Evolutionary conservation across 768 basidiomycete genomes (phyloP), one percentile per base, ranked within the genome.

Genomic region (Brasilioporus rufonigricans): DNA sequence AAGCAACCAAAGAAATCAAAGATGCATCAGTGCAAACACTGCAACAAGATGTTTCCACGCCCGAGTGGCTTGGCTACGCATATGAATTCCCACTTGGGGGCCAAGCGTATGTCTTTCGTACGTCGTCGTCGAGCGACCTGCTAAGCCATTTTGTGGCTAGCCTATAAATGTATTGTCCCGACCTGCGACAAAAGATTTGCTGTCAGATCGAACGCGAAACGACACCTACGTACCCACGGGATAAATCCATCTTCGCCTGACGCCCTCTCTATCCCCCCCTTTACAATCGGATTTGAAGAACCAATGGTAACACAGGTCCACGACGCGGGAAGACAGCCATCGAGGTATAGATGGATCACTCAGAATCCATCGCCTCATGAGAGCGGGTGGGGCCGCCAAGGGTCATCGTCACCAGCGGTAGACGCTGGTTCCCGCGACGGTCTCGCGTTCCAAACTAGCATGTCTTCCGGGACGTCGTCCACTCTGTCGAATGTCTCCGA

Each of bases 171-270:
- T 63, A 77, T 72, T 0, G 82, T 84, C 46, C 73, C 79, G 14
- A 76, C 77, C 32, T 92, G 90, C 65, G 70, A 73, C 29, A 85
- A 86, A 64, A 78, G 76, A 4, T 92, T 91, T 62, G 83, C 86
- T 19, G 89, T 91, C 18, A 82, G 87, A 13, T 91, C 89, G 9
- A 92, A 92, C 61, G 88, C 88, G 16, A 88, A 84, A 67, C 80
- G 89, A 32, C 89, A 92, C 63, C 77, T 89, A 35, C 85, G 87
- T 43, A 90, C 86, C 1, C 89, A 92, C 60, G 86, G 86, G 24
- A 76, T 85, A 40, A 63, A 65, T 53, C 67, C 66, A 14, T 60
- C 67, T 13, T 53, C 60, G 13, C 38, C 56, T n/a, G 65, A 53
- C 16, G 14, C 47, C 41, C 57, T 68, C 23, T 57, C 64, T 13